These are phyloP conservation scores for Apium graveolens DNA, from an alignment of 129 eudicot genomes.

Conservation along the genomic window DNA sequence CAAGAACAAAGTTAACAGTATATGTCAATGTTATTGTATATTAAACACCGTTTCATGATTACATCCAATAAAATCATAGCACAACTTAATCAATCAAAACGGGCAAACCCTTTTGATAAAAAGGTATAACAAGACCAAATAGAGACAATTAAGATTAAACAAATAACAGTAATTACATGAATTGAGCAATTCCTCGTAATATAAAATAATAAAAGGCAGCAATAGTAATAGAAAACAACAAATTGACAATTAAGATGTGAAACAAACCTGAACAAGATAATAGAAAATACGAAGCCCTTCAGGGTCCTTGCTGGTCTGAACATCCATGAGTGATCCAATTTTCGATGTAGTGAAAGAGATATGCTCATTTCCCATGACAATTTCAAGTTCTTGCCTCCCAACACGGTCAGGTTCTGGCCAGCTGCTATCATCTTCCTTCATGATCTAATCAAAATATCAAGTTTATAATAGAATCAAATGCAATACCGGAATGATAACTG, in stretches of 20 bases:
- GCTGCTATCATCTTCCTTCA: constrained; percentile 98
- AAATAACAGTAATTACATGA: constrained; percentile 63
- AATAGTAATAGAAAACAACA: neutral
- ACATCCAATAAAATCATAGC: neutral
- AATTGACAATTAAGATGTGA: neutral
- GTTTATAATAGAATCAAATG: neutral
- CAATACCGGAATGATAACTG: no score
- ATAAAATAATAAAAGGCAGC: neutral
- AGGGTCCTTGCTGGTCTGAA: constrained; percentile 93
- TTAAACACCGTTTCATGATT: neutral
- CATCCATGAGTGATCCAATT: constrained; percentile 99
- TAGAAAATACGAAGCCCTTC: constrained; percentile 97
- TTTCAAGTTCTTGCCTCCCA: constrained; percentile 97
- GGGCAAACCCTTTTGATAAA: neutral
- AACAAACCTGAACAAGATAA: constrained; percentile 93
- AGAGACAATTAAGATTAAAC: constrained; percentile 31
- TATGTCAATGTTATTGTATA: neutral
- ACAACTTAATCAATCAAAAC: neutral
- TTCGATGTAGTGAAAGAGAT: constrained; percentile 95
- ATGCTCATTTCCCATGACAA: constrained; percentile 99
- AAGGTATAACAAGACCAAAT: neutral
- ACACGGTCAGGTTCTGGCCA: constrained; percentile 99
- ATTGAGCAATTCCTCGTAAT: neutral
- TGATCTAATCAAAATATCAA: constrained; percentile 38
- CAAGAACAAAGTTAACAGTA: neutral